Base-by-base conservation (phyloP, 1,139 yeast species). In the Yamadazyma blattariae region DNA sequence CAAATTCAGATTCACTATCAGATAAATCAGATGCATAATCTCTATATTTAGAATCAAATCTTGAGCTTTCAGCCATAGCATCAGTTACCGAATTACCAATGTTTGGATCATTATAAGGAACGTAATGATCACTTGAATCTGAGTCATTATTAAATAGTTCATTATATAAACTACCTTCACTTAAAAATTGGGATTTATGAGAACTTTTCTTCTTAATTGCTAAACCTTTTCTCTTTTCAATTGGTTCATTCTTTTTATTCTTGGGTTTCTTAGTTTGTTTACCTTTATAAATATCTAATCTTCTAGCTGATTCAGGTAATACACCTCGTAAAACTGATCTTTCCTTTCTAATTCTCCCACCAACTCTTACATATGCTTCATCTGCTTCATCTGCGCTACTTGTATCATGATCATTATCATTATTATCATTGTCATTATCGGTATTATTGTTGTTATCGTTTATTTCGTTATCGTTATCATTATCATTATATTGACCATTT, bases 251-350 rank as follows among this genome's bases (percentile, higher is more conserved):
- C 14, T 20, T 20, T 10, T 31, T 27, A 29, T 18, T 27, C 19
- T 25, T 35, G 17, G 35, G 21, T 18, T 29, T 20, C 3, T 13
- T 11, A 6, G 28, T 34, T 18, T 40, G 37, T 17, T 36, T 38
- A 2, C 39, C 39, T 7, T 51, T 51, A 37, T 58, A 64, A n/a
- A 58, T 43, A 5, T 54, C 54, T 15, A 64, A 47, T 35, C 59
- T 48, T 49, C 50, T 61, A 14, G 71, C 66, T 2, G 71, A 65
- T 38, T 67, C 73, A 0, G 74, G 74, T 8, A 67, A 48, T 0
- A 62, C 62, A 0, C 73, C 72, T 21, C 54, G 45, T 11, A 67
- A 44, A 4, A 64, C 56, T 30, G 51, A 54, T 32, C 50, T 57
- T 31, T 59, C 61, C 33, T 54, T 61, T 31, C 60, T 38, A 20